Evolutionary conservation across 192 early-diverging fungal species (phyloP).

Genomic region (Backusella australiensis): DNA sequence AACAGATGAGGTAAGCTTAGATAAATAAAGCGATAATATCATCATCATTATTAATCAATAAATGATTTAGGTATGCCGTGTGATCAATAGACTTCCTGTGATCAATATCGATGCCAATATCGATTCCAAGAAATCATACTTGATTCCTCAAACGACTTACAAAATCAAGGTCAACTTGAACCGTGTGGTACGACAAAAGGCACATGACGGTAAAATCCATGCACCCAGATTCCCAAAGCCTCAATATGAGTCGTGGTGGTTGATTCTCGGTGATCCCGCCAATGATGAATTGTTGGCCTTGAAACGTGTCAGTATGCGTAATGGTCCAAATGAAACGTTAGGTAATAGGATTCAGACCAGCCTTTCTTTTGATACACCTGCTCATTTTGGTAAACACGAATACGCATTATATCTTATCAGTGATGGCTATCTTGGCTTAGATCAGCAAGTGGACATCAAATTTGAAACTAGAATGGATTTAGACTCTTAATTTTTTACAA

Average conservation of each 20-base stretch:
- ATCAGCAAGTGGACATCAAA: conserved; percentile 85
- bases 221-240: conserved; percentile 87
- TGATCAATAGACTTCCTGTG: conserved; percentile 44
- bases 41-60: conserved; percentile 1
- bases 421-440: conserved; percentile 90
- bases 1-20: conserved; percentile 20
- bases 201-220: conserved; percentile 61
- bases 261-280: conserved; percentile 68
- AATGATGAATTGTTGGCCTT: conserved; percentile 72
- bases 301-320: conserved; percentile 74
- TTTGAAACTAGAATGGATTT: conserved; percentile 37
- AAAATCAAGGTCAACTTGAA: conserved; percentile 22
- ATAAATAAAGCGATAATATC: neutral
- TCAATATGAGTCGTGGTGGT: conserved; percentile 95
- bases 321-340: conserved; percentile 41
- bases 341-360: conserved; percentile 37
- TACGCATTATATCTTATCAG: conserved; percentile 89
- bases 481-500: conserved; percentile 7
- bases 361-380: conserved; percentile 74
- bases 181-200: conserved; percentile 21
- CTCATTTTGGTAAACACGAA: conserved; percentile 47
- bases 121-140: conserved; percentile 44
- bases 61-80: conserved; percentile 39
- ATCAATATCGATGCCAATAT: conserved; percentile 43
- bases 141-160: conserved; percentile 36